phyloP scores from a whole-genome alignment of 805 yeast species.

The Yamadazyma nakazawae region DNA sequence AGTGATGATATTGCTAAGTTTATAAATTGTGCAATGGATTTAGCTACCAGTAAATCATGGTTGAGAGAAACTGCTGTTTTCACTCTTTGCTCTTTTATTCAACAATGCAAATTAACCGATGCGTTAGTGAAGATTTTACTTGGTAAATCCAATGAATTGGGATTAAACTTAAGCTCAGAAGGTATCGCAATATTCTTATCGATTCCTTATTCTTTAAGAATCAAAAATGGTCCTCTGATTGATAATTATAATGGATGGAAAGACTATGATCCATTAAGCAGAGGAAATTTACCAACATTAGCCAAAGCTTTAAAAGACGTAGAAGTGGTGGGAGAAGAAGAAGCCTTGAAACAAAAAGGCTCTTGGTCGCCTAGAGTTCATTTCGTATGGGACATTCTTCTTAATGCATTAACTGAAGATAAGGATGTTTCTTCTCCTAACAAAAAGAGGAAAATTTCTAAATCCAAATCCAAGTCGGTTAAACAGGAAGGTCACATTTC shows the following conservation, averaged over 20 bases:
- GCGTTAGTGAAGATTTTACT: conserved; percentile 20
- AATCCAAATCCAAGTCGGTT: conserved; percentile 25
- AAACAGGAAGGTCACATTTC: conserved; percentile 22
- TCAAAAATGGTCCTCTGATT: conserved; percentile 9
- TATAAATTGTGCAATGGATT: conserved; percentile 46
- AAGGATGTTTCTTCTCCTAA: conserved; percentile 21
- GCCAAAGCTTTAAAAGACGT: conserved; percentile 64
- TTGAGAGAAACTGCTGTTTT: conserved; percentile 76
- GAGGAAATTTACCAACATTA: conserved; percentile 59
- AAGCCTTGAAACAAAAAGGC: conserved; percentile 46
- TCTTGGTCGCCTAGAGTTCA: conserved; percentile 75
- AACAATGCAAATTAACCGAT: conserved; percentile 13
- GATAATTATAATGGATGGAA: conserved; percentile 51
- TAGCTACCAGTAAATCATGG: conserved; percentile 75
- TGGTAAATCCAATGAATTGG: conserved; percentile 44
- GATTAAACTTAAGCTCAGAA: conserved; percentile 67
- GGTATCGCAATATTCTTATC: conserved; percentile 72
- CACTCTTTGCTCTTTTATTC: conserved; percentile 56
- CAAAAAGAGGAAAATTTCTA: conserved; percentile 16
- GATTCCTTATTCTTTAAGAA: conserved; percentile 35
- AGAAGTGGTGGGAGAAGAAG: conserved; percentile 36
- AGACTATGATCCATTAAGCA: conserved; percentile 66
- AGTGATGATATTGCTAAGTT: conserved; percentile 28
- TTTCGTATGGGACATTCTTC: conserved; percentile 67
- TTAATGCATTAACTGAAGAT: conserved; percentile 38